Percentiles rank a stretch among this genome's conserved stretches.
Conservation (phyloP, 1,284 basidiomycete genomes). For the Leccinum discolor region DNA sequence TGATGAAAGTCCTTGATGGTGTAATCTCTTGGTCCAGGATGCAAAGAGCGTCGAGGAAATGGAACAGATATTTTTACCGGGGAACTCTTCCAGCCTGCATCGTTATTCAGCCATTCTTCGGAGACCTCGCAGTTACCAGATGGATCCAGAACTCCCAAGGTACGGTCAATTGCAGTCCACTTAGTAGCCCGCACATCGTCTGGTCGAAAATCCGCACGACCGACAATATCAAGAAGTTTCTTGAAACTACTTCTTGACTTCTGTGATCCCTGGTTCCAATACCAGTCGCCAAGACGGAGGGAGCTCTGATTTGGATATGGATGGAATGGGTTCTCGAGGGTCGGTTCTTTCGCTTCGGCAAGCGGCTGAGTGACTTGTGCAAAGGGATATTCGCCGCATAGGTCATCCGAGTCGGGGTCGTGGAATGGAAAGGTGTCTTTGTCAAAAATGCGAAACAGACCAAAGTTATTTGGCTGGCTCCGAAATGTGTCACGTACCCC, state of each 20-base stretch:
- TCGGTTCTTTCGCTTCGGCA: background rate
- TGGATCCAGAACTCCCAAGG: background rate
- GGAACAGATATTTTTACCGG: background rate
- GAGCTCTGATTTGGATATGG: background rate
- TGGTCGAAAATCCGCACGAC: background rate
- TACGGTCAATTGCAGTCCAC: background rate
- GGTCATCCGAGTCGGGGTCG: background rate
- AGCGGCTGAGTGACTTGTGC: background rate
- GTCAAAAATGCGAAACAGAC: background rate
- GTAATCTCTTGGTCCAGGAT: background rate
- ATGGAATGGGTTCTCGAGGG: background rate
- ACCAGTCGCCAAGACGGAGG: background rate
- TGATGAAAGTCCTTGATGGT: background rate
- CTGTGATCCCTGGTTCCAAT: background rate
- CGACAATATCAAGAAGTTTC: background rate
- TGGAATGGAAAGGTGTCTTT: background rate
- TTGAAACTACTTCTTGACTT: background rate
- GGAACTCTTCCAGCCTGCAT: background rate
- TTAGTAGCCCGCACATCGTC: background rate
- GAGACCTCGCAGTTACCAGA: background rate
- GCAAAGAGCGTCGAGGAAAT: background rate
- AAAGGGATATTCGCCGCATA: background rate
- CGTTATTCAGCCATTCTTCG: background rate
- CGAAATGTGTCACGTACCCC: background rate
- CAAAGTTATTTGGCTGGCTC: background rate